phyloP scores from a whole-genome alignment of 192 early-diverging fungal species.

The Coemansia furcata region DNA sequence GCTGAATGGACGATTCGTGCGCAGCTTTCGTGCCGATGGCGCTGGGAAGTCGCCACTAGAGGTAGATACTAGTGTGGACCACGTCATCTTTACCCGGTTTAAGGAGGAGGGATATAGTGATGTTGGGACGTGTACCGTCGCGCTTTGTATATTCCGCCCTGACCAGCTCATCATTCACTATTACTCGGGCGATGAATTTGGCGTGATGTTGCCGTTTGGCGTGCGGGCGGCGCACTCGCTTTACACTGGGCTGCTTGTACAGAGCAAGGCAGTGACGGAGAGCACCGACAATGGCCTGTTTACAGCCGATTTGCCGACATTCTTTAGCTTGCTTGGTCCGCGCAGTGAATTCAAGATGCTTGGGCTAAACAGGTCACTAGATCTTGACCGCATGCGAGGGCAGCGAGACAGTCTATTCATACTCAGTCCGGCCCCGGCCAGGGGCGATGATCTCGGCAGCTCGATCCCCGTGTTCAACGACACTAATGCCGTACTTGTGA shows the following conservation, averaged over 20 bases:
- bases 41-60: neutral
- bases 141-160: conserved; percentile 39
- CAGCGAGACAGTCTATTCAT: conserved; percentile 10
- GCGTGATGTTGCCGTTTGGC: conserved; percentile 34
- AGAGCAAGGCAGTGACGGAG: conserved; percentile 20
- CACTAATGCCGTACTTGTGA: conserved; percentile 19
- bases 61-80: neutral
- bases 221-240: conserved; percentile 29
- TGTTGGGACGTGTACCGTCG: conserved; percentile 6
- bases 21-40: conserved; percentile 26
- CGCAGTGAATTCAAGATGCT: conserved; percentile 49
- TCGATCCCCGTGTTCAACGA: conserved; percentile 38
- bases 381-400: conserved; percentile 14
- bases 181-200: conserved; percentile 32
- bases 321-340: conserved; percentile 44
- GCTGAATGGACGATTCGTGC: conserved; percentile 26
- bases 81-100: conserved; percentile 37
- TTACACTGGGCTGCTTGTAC: conserved; percentile 39
- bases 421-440: conserved; percentile 33
- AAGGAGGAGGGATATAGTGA: neutral
- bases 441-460: neutral
- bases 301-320: conserved; percentile 20
- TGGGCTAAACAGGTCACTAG: conserved; percentile 23
- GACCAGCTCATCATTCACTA: conserved; percentile 38
- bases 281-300: conserved; percentile 9